Evolutionary conservation across 2,329 filamentous ascomycete genomes (phyloP).

Genomic region (Claviceps monticola): DNA sequence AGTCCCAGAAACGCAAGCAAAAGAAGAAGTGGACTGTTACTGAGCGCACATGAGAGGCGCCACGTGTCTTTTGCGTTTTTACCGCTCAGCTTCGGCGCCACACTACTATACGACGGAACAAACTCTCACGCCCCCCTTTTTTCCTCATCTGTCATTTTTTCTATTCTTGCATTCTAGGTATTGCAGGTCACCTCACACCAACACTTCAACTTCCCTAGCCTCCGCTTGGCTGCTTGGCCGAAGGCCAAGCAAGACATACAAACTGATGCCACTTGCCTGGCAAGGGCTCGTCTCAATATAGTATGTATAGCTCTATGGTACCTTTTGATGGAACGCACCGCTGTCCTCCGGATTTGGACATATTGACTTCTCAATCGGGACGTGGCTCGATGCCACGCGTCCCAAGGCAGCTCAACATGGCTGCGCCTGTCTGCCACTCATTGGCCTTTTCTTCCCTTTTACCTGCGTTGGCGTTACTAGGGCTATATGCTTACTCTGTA

Average conservation of each 20-base stretch:
- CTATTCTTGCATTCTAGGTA: too few species aligned
- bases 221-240: not conserved
- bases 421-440: not conserved
- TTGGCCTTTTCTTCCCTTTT: not conserved
- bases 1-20: constrained; percentile 17
- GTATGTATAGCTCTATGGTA: not conserved
- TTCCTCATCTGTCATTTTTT: too few species aligned
- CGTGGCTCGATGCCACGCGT: not conserved
- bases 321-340: not conserved
- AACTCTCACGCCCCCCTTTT: not conserved
- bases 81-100: not conserved
- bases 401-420: not conserved
- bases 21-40: constrained; percentile 35
- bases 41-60: constrained; percentile 24
- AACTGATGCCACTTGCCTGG: not conserved
- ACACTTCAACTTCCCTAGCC: not conserved
- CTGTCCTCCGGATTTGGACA: not conserved
- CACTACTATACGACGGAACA: not conserved
- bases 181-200: not conserved
- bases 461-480: not conserved
- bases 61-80: not conserved
- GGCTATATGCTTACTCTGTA: not conserved
- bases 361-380: not conserved
- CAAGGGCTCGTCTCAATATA: not conserved
- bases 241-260: not conserved